Conservation (phyloP, 208 protist genomes). For the Trichomonas vaginalis region DNA sequence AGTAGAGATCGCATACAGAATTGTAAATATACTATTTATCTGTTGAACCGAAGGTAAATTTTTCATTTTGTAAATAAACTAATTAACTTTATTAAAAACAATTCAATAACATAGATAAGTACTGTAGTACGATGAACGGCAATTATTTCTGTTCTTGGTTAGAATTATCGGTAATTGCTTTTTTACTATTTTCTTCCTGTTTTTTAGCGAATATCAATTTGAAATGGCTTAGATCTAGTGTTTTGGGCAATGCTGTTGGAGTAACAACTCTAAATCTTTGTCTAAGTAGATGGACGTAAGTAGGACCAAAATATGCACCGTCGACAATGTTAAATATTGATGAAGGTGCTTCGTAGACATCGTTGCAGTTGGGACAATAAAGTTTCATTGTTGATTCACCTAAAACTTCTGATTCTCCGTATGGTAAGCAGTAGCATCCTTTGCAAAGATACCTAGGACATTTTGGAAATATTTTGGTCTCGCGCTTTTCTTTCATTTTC, state of each 20-base stretch:
- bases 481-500: neutral
- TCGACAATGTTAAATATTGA: neutral
- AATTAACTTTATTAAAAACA: too few species aligned
- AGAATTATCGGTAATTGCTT: too few species aligned
- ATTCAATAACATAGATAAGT: too few species aligned
- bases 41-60: too few species aligned
- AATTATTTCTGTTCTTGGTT: too few species aligned
- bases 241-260: neutral
- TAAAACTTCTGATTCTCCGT: neutral
- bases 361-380: neutral
- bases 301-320: neutral
- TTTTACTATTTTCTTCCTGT: too few species aligned
- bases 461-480: neutral
- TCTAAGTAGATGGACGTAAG: neutral
- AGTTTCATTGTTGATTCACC: neutral
- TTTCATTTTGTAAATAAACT: too few species aligned
- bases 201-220: neutral
- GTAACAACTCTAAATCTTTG: neutral
- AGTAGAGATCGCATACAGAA: too few species aligned
- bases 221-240: neutral
- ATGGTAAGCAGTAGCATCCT: neutral
- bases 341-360: neutral
- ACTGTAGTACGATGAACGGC: too few species aligned
- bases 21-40: too few species aligned
- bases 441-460: neutral